Base-by-base conservation (phyloP, 176 grass and related monocot genomes). In the Saccharum spontaneum region DNA sequence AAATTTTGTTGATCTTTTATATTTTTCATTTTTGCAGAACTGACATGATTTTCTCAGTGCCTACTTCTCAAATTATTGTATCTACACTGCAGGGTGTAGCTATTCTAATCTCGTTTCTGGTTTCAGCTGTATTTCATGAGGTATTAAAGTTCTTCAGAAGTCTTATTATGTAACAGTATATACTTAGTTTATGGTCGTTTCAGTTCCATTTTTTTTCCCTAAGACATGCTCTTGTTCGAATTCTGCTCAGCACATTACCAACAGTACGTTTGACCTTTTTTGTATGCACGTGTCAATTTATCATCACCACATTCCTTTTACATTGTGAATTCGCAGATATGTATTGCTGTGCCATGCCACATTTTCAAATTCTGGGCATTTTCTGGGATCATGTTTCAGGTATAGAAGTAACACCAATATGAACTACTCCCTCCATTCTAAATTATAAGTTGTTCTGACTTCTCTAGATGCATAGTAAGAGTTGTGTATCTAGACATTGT, bases 341-440 rank as follows among this genome's bases (percentile, higher is more conserved):
- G 91, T 15, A 69, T 95, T 81, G 93, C 93, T 67, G 97, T 98
- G 83, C 97, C 97, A 0, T 98, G 97, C 80, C 97, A 96, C 85
- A 98, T 95, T 73, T 92, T 92, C 90, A 98, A 98, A 75, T 92
- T 94, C 61, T 98, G 97, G 97, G 97, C 97, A 71, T 98, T 95
- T 84, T 81, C 90, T 39, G 97, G 97, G 73, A 98, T 98, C 83
- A 88, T 98, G 86, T 82, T 89, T 76, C 97, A 98, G 93, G 97
- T 98, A 87, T 66, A 38, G 20, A 48, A 64, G 18, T 73, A 77
- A 28, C 8, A 14, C 5, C n/a, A 78, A 44, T 49, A 18, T 37
- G 43, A 59, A 87, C 22, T 8, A 75, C 26, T 81, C 41, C 45
- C 24, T 80, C 0, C 49, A 6, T 16, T 17, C 49, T 15, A 17